Conservation (phyloP, 2,329 filamentous ascomycete genomes). For the Septoria linicola region DNA sequence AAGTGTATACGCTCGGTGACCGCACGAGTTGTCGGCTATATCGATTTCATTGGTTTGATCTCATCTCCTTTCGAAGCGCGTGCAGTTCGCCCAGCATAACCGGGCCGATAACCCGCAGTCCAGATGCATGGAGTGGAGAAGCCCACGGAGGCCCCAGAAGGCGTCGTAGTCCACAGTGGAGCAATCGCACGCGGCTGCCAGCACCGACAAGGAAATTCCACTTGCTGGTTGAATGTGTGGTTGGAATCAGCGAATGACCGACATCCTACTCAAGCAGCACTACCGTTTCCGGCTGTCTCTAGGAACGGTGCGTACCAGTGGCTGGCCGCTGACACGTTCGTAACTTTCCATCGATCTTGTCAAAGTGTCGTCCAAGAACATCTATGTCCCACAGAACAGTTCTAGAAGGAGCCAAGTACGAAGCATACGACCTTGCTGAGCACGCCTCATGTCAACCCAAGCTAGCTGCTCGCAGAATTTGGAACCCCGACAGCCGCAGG, state of each 20-base stretch:
- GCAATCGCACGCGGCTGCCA: neutral
- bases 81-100: constrained; percentile 5
- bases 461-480: constrained; percentile 6
- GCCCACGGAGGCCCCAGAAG: constrained; percentile 7
- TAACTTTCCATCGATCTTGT: neutral
- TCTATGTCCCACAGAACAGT: constrained; percentile 20
- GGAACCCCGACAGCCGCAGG: constrained; percentile 11
- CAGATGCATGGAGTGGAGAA: constrained; percentile 3
- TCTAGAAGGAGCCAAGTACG: constrained; percentile 8
- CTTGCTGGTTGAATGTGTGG: neutral
- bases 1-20: neutral
- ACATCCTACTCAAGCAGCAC: too few relatives aligned
- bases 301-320: neutral
- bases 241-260: too few relatives aligned
- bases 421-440: constrained; percentile 1
- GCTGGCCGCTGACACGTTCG: neutral
- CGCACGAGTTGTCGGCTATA: neutral
- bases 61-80: constrained; percentile 10
- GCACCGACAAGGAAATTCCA: constrained; percentile 4
- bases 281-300: neutral
- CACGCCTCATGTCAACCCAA: neutral
- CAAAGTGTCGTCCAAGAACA: too few relatives aligned
- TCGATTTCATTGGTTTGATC: neutral
- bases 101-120: constrained; percentile 14
- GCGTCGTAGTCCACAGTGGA: constrained; percentile 7